Conservation (phyloP, 2,329 filamentous ascomycete species). For the Leptodontidium sp. region DNA sequence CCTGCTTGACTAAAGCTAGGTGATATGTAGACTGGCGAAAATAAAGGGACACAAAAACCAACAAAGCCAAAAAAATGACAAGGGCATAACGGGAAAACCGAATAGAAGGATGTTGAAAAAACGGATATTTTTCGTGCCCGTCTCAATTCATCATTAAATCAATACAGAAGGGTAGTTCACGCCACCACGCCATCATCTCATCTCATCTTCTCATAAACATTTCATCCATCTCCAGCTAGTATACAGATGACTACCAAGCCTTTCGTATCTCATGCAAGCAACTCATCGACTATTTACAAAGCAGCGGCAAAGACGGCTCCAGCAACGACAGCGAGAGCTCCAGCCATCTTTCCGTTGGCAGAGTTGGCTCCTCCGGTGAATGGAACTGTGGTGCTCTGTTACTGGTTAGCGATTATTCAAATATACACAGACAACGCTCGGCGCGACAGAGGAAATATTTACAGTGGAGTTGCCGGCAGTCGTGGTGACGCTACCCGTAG, state of each 20-base stretch:
- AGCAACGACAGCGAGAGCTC: conserved; percentile 14
- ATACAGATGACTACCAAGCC: not conserved
- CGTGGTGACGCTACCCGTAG: not conserved
- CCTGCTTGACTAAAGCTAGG: no score
- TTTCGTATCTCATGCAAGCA: not conserved
- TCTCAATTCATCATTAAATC: conserved; percentile 5
- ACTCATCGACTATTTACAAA: not conserved
- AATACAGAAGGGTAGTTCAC: not conserved
- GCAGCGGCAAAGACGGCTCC: conserved; percentile 11
- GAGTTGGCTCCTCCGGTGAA: conserved; percentile 22
- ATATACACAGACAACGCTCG: no score
- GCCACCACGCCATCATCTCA: not conserved
- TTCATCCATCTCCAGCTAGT: not conserved
- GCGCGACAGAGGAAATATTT: conserved; percentile 3
- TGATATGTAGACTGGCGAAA: no score
- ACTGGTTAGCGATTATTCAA: not conserved
- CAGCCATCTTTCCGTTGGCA: conserved; percentile 7
- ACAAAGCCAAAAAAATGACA: no score
- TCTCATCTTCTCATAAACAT: not conserved
- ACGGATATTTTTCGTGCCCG: no score
- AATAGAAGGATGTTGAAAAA: no score
- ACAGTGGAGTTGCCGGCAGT: conserved; percentile 19
- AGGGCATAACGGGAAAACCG: no score
- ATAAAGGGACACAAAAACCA: no score
- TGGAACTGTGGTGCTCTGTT: conserved; percentile 19